A percentile compares a stretch with the other conserved stretches of the same genome.
Conservation (phyloP, 2,329 filamentous ascomycete genomes). For the Cladosporium cucumerinum region DNA sequence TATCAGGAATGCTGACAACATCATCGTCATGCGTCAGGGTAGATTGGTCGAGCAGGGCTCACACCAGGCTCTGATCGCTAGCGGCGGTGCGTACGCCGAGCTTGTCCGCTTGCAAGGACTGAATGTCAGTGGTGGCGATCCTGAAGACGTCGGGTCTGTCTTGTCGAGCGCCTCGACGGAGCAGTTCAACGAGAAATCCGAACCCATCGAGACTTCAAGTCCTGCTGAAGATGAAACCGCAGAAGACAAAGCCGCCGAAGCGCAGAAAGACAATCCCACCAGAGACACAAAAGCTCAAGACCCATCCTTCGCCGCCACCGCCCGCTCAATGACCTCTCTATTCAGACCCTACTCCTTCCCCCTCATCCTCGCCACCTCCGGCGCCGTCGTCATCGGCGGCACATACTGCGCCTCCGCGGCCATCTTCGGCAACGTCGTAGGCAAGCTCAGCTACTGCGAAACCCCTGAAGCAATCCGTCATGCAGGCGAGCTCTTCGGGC, state of each 20-base stretch:
- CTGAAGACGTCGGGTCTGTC: not conserved
- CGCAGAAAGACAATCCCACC: not conserved
- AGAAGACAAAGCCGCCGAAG: not conserved
- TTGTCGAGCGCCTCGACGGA: not conserved
- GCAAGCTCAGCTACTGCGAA: slow-evolving; percentile 55
- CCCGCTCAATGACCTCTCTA: not conserved
- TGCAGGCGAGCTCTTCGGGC: slow-evolving; percentile 57
- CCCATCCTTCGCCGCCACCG: not conserved
- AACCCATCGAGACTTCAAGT: not conserved
- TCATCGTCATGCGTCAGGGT: slow-evolving; percentile 42
- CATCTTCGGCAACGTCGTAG: slow-evolving; percentile 47
- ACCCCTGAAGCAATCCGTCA: slow-evolving; percentile 46
- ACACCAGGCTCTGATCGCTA: slow-evolving; percentile 29
- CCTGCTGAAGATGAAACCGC: not conserved
- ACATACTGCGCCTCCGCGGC: slow-evolving; percentile 14
- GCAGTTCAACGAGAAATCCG: not conserved
- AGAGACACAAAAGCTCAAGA: not conserved
- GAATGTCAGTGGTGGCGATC: not conserved
- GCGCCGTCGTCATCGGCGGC: slow-evolving; percentile 12
- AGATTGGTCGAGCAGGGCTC: slow-evolving; percentile 39
- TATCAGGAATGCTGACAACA: slow-evolving; percentile 40
- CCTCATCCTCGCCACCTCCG: not conserved
- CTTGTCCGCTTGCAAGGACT: slow-evolving; percentile 51
- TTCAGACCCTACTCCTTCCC: slow-evolving; percentile 9
- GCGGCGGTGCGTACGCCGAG: slow-evolving; percentile 34